Conservation (phyloP, 2,329 filamentous ascomycete genomes). For the Fusarium verticillioides region DNA sequence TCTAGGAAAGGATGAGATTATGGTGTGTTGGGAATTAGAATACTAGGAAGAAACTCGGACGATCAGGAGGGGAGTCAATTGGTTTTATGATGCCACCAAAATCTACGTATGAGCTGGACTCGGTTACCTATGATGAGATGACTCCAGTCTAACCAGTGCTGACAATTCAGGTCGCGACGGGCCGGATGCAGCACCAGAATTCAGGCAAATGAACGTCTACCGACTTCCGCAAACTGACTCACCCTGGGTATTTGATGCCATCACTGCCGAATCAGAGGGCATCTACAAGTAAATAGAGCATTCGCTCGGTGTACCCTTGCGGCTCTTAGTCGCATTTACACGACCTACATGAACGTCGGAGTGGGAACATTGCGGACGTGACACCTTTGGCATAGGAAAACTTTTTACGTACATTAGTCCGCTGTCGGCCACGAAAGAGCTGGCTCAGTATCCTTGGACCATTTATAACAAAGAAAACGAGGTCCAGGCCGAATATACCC, state of each 20-base stretch:
- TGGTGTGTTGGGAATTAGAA: not conserved
- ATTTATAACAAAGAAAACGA: slow-evolving; percentile 11
- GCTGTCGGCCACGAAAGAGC: slow-evolving; percentile 31
- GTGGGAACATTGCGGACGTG: slow-evolving; percentile 13
- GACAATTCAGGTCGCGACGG: slow-evolving; percentile 36
- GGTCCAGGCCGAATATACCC: slow-evolving; percentile 14
- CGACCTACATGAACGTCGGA: slow-evolving; percentile 19
- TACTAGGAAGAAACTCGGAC: not conserved
- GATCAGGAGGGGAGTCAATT: slow-evolving; percentile 20
- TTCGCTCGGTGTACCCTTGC: slow-evolving; percentile 31
- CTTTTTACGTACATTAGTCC: slow-evolving; percentile 28
- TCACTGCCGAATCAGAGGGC: slow-evolving; percentile 31
- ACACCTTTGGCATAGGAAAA: slow-evolving; percentile 25
- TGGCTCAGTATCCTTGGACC: slow-evolving; percentile 15
- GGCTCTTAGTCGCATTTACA: slow-evolving; percentile 21
- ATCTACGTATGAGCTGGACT: slow-evolving; percentile 8
- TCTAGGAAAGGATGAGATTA: not conserved
- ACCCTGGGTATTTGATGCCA: slow-evolving; percentile 23
- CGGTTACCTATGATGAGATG: slow-evolving; percentile 28
- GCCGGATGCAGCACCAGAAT: slow-evolving; percentile 39
- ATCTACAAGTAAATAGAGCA: slow-evolving; percentile 6
- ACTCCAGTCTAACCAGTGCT: slow-evolving; percentile 20
- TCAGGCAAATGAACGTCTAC: slow-evolving; percentile 30
- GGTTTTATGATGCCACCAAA: slow-evolving; percentile 33
- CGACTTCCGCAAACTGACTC: slow-evolving; percentile 45